Evolutionary conservation across 306 rosid species (phyloP).

Genomic region (Corylus heterophylla): DNA sequence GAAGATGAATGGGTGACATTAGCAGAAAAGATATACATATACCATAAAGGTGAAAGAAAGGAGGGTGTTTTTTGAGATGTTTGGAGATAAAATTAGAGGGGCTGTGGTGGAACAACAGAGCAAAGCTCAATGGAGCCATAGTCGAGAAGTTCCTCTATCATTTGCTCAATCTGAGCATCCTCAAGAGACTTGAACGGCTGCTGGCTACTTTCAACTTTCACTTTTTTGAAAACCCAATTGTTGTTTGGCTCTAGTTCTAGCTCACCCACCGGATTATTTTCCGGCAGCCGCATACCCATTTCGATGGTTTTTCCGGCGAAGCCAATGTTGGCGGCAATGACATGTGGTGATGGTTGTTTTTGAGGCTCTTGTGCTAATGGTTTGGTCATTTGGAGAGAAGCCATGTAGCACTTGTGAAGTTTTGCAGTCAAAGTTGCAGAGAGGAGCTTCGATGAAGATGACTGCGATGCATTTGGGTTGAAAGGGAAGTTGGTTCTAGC

Average conservation of each 20-base stretch:
- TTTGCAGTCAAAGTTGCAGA: conserved; percentile 86
- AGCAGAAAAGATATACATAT: neutral
- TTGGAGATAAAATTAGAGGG: conserved; percentile 6
- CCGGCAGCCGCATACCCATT: conserved; percentile 27
- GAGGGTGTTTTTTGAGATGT: neutral
- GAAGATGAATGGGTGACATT: conserved; percentile 4
- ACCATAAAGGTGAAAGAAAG: neutral
- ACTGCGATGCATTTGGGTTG: conserved; percentile 66
- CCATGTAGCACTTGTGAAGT: conserved; percentile 82
- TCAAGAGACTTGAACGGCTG: conserved; percentile 60
- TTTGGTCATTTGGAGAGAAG: conserved; percentile 77
- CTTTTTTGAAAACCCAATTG: conserved; percentile 51
- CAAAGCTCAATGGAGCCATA: conserved; percentile 82
- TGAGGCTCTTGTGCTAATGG: conserved; percentile 45
- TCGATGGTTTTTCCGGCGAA: conserved; percentile 18
- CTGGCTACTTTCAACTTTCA: conserved; percentile 52
- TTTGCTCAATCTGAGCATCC: conserved; percentile 85
- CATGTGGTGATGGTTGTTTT: conserved; percentile 27
- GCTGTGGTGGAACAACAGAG: conserved; percentile 41
- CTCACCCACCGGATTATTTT: conserved; percentile 30
- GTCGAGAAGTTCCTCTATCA: conserved; percentile 84
- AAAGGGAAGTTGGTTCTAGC: conserved; percentile 89
- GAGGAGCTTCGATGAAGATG: conserved; percentile 84
- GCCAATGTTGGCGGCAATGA: conserved; percentile 23
- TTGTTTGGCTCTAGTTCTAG: conserved; percentile 31